Evolutionary conservation across 2,329 filamentous ascomycete genomes (phyloP).

Genomic region (Clonostachys chloroleuca): DNA sequence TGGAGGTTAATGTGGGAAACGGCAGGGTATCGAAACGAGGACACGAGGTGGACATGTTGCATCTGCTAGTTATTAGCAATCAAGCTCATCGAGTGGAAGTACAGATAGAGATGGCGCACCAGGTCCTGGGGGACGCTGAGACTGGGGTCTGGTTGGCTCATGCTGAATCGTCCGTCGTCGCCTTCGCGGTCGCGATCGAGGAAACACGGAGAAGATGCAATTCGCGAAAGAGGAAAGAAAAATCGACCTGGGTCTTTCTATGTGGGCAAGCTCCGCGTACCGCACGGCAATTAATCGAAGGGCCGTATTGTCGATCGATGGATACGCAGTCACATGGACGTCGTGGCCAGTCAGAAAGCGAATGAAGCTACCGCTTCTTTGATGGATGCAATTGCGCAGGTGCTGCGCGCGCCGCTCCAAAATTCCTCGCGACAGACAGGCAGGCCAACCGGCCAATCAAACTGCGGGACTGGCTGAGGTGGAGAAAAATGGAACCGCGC

Average conservation of each 20-base stretch:
- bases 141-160: conserved; percentile 32
- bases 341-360: not conserved
- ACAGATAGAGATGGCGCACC: conserved; percentile 17
- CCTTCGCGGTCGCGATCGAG: not conserved
- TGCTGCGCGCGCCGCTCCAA: conserved; percentile 13
- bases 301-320: too few species aligned
- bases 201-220: not conserved
- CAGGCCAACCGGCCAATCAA: conserved; percentile 16
- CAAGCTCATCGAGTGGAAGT: not conserved
- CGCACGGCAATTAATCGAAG: too few species aligned
- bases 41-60: conserved; percentile 86
- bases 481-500: conserved; percentile 1
- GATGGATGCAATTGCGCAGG: conserved; percentile 5
- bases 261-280: too few species aligned
- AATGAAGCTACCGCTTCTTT: conserved; percentile 3
- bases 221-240: not conserved
- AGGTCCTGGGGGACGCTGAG: conserved; percentile 35
- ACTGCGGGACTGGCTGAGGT: conserved; percentile 3
- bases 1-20: conserved; percentile 67
- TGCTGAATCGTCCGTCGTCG: not conserved
- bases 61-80: conserved; percentile 46
- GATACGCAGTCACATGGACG: too few species aligned
- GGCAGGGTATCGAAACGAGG: conserved; percentile 73
- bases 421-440: conserved; percentile 31
- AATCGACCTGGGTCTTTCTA: too few species aligned